Conservation (phyloP, 495 filamentous ascomycete genomes). For the Podospora conica region DNA sequence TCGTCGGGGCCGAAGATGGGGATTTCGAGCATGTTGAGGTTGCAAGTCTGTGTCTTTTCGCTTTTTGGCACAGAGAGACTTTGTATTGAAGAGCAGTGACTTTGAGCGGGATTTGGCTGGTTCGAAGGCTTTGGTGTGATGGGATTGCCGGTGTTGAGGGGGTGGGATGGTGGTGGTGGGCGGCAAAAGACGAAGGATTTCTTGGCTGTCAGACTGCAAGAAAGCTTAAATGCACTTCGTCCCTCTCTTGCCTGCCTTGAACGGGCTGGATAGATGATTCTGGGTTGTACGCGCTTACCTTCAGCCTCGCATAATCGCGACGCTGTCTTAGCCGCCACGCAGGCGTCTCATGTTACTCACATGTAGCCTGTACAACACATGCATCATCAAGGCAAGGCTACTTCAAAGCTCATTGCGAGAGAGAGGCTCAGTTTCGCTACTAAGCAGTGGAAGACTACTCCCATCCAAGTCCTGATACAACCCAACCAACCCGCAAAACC, state of each 20-base stretch:
- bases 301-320: not conserved
- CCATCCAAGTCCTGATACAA: not conserved
- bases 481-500: not conserved
- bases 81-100: not conserved
- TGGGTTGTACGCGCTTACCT: not conserved
- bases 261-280: not conserved
- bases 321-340: not conserved
- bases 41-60: not conserved
- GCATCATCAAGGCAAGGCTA: not conserved
- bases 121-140: not conserved
- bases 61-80: not conserved
- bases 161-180: not conserved
- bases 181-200: not conserved
- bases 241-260: no score
- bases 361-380: not conserved
- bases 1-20: conserved; percentile 34
- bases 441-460: not conserved
- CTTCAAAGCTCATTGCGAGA: not conserved
- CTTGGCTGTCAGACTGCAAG: not conserved
- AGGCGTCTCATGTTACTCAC: not conserved
- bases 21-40: conserved; percentile 27
- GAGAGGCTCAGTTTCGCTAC: not conserved
- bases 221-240: no score
- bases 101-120: not conserved
- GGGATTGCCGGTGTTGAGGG: not conserved